phyloP scores from a whole-genome alignment of 129 eudicot species.

The Erigeron canadensis region DNA sequence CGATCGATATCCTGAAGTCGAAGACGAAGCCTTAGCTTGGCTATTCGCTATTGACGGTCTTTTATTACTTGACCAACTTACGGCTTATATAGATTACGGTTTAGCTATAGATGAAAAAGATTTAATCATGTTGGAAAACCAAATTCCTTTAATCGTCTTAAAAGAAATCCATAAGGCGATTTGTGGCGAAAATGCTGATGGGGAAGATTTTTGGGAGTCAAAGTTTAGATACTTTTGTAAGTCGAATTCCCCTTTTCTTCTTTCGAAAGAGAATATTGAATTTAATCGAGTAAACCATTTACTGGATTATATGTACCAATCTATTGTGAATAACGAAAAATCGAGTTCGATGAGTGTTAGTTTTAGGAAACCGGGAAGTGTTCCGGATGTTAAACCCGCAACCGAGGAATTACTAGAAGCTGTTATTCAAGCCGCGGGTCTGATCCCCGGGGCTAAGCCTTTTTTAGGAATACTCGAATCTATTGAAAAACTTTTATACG shows the following conservation, averaged over 20 bases:
- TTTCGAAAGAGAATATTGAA: slow-evolving; percentile 5
- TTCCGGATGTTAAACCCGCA: background rate
- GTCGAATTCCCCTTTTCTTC: slow-evolving; percentile 25
- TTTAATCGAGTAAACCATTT: slow-evolving; percentile 26
- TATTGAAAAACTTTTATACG: background rate
- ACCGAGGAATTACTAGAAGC: slow-evolving; percentile 19
- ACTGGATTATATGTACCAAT: slow-evolving; percentile 35
- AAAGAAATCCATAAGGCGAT: slow-evolving; percentile 23
- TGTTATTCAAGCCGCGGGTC: background rate
- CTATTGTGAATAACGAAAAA: slow-evolving; percentile 16
- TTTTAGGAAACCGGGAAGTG: background rate
- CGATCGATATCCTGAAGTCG: slow-evolving; percentile 27
- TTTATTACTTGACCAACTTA: slow-evolving; percentile 43
- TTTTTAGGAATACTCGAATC: background rate
- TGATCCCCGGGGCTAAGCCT: slow-evolving; percentile 22
- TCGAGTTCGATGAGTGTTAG: background rate
- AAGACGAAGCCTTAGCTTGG: slow-evolving; percentile 43
- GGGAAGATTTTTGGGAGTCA: slow-evolving; percentile 14
- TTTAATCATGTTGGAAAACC: slow-evolving; percentile 50
- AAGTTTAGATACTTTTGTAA: slow-evolving; percentile 1
- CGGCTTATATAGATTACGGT: slow-evolving; percentile 10
- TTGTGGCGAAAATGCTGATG: background rate
- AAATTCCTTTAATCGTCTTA: slow-evolving; percentile 43
- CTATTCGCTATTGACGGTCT: slow-evolving; percentile 43
- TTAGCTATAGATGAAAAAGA: slow-evolving; percentile 32